A percentile compares a stretch with the other conserved stretches of the same genome.
phyloP scores from a whole-genome alignment of 2,329 filamentous ascomycete species.

The Monosporascus ibericus region DNA sequence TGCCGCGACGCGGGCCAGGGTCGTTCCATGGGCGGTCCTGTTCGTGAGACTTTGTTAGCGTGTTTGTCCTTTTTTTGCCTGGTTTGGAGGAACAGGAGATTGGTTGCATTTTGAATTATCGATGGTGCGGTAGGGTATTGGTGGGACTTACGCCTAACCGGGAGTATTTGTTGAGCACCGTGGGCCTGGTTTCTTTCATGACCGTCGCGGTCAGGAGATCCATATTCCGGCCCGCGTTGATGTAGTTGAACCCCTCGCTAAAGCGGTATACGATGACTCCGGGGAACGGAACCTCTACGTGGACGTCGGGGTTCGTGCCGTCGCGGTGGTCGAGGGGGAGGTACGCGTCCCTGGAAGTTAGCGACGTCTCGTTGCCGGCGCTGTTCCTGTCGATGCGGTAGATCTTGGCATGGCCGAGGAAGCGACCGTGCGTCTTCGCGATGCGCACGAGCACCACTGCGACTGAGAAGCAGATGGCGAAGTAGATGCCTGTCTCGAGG shows the following conservation, averaged over 20 bases:
- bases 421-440: conserved; percentile 70
- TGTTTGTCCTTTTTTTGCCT: not conserved
- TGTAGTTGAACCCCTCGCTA: conserved; percentile 50
- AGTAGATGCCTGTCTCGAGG: conserved; percentile 85
- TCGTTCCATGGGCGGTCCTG: conserved; percentile 38
- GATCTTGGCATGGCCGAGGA: conserved; percentile 71
- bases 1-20: conserved; percentile 19
- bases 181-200: conserved; percentile 39
- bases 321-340: conserved; percentile 44
- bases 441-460: conserved; percentile 71
- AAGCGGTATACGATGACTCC: conserved; percentile 52
- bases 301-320: conserved; percentile 42
- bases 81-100: too few relatives aligned
- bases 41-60: too few relatives aligned
- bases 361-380: conserved; percentile 1
- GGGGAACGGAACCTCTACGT: conserved; percentile 41
- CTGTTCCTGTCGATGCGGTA: conserved; percentile 40
- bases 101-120: conserved; percentile 7
- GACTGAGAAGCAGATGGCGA: conserved; percentile 64
- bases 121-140: conserved; percentile 5
- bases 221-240: conserved; percentile 45
- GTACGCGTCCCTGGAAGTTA: conserved; percentile 33
- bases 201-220: conserved; percentile 42
- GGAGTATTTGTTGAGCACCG: conserved; percentile 35
- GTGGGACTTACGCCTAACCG: conserved; percentile 37